Percentiles rank a stretch among this genome's conserved stretches.
Evolutionary conservation across 2,329 filamentous ascomycete species (phyloP).

Genomic region (Tricladium varicosporioides): DNA sequence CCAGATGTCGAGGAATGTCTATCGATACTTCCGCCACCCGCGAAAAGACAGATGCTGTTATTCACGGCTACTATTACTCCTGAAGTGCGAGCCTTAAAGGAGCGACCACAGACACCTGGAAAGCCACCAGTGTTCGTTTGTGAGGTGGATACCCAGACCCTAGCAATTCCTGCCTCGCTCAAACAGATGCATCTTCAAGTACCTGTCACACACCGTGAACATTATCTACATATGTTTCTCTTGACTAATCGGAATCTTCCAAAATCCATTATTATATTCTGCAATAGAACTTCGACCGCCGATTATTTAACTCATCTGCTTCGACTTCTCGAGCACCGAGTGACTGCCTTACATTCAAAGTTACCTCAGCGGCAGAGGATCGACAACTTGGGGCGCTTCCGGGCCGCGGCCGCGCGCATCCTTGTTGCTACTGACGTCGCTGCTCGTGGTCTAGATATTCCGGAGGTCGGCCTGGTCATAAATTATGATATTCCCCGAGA

Average conservation of each 20-base stretch:
- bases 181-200: conserved; percentile 84
- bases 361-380: conserved; percentile 82
- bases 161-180: conserved; percentile 78
- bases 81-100: conserved; percentile 84
- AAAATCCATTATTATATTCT: conserved; percentile 88
- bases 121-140: conserved; percentile 83
- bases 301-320: conserved; percentile 87
- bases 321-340: conserved; percentile 80
- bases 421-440: conserved; percentile 95
- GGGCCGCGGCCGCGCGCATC: conserved; percentile 82
- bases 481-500: conserved; percentile 97
- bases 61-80: conserved; percentile 96
- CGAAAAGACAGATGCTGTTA: conserved; percentile 83
- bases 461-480: conserved; percentile 82
- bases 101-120: conserved; percentile 65
- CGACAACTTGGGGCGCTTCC: conserved; percentile 87
- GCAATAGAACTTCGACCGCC: conserved; percentile 86
- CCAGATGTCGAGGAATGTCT: conserved; percentile 89
- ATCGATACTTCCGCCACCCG: conserved; percentile 72
- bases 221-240: conserved; percentile 88
- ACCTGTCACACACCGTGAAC: conserved; percentile 88
- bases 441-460: conserved; percentile 91
- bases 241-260: conserved; percentile 71
- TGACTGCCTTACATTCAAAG: conserved; percentile 86
- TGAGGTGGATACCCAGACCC: conserved; percentile 73